These are phyloP conservation scores for Colletotrichum coccodes DNA, from an alignment of 2,329 filamentous ascomycete genomes.

Conservation along the genomic window DNA sequence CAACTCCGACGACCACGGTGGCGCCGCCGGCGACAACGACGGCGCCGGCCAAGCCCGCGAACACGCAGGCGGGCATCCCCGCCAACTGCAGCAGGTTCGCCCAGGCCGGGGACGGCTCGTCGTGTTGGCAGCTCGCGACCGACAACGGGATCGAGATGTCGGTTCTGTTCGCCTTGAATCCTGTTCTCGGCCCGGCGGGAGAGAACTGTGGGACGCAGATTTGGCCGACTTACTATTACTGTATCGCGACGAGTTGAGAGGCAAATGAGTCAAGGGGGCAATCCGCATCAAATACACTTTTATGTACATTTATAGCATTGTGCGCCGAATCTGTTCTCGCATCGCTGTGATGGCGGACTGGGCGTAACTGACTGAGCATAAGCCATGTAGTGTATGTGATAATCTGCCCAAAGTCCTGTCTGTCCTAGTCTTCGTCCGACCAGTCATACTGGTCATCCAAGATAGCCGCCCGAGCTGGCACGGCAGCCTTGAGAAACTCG, in stretches of 20 bases:
- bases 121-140: constrained; percentile 2
- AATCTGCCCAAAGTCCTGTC: background rate
- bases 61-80: constrained; percentile 6
- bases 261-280: too few relatives aligned
- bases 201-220: constrained; percentile 39
- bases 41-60: constrained; percentile 4
- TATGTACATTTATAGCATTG: background rate
- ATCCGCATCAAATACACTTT: background rate
- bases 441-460: constrained; percentile 15
- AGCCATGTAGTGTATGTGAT: too few relatives aligned
- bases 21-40: background rate
- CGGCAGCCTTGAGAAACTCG: constrained; percentile 14
- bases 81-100: constrained; percentile 28
- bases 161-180: constrained; percentile 1
- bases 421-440: background rate
- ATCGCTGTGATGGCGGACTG: too few relatives aligned
- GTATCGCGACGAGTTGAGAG: constrained; percentile 27
- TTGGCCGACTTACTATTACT: constrained; percentile 39
- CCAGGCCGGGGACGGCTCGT: background rate
- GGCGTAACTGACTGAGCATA: too few relatives aligned
- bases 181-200: constrained; percentile 32
- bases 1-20: background rate
- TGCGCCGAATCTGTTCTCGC: background rate
- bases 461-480: background rate
- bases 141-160: background rate